Percentiles rank a stretch among this genome's conserved stretches.
Evolutionary conservation across 768 basidiomycete genomes (phyloP).

Genomic region (Suillus subaureus): DNA sequence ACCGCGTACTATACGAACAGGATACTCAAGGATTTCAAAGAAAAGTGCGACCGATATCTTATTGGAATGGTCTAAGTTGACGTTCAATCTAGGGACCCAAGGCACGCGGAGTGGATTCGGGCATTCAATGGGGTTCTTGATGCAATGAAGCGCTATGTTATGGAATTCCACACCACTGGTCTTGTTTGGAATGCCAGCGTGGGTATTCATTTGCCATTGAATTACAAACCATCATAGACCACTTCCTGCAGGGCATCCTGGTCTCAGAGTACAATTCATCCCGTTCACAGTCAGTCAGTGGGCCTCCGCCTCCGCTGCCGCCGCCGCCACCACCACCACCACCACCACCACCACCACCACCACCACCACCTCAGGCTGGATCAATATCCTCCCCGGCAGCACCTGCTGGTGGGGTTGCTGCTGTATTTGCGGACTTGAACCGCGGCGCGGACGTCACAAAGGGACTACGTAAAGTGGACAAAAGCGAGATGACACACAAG

Average conservation of each 20-base stretch:
- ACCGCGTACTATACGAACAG: constrained; percentile 87
- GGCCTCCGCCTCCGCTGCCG: constrained; percentile 56
- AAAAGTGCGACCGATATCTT: constrained; percentile 61
- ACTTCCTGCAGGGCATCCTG: constrained; percentile 50
- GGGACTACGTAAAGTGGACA: constrained; percentile 90
- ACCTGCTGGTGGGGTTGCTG: constrained; percentile 58
- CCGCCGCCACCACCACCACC: constrained; percentile 43
- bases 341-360: constrained; percentile 34
- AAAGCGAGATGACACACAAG: constrained; percentile 98
- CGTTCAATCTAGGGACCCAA: constrained; percentile 64
- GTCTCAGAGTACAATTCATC: constrained; percentile 54
- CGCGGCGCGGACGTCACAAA: constrained; percentile 89
- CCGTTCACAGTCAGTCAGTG: constrained; percentile 34
- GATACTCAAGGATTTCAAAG: constrained; percentile 90
- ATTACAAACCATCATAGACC: not conserved
- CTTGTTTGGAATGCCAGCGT: constrained; percentile 89
- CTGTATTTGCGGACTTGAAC: constrained; percentile 91
- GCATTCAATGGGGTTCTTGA: constrained; percentile 72
- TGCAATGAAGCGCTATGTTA: constrained; percentile 78
- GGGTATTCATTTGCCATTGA: constrained; percentile 17
- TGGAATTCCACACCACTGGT: constrained; percentile 85
- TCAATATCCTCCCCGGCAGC: constrained; percentile 46
- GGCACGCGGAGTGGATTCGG: constrained; percentile 88
- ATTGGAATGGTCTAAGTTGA: constrained; percentile 13
- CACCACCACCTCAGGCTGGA: constrained; percentile 43